These are phyloP conservation scores for Inonotus obliquus DNA, from an alignment of 1,284 basidiomycete species.

Conservation along the genomic window DNA sequence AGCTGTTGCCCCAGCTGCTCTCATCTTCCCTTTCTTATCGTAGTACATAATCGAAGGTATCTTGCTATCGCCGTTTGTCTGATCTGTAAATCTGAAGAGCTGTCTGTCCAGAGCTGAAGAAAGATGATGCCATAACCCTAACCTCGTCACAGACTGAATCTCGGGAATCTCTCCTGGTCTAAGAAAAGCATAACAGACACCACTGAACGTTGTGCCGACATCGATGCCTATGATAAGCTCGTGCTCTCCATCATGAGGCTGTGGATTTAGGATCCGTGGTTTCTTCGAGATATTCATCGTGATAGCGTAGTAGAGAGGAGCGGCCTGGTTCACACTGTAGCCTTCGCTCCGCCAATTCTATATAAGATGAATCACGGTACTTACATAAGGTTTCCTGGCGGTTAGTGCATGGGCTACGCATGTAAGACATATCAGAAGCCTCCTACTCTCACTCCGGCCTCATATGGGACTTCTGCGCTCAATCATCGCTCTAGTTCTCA, in stretches of 20 bases:
- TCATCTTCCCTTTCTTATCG: slow-evolving; percentile 52
- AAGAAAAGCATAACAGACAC: slow-evolving; percentile 2
- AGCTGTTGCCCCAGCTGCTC: slow-evolving; percentile 71
- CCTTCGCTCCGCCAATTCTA: neutral
- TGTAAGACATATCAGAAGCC: too few species aligned
- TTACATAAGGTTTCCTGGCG: neutral
- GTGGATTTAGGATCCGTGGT: neutral
- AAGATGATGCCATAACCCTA: too few species aligned
- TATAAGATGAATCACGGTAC: neutral
- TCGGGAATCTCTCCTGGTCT: neutral
- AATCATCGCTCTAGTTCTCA: too few species aligned
- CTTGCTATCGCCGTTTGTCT: slow-evolving; percentile 69
- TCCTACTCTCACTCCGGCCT: too few species aligned
- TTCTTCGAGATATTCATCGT: neutral
- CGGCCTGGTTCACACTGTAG: neutral
- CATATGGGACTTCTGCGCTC: too few species aligned
- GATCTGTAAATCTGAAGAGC: slow-evolving; percentile 1
- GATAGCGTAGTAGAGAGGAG: neutral
- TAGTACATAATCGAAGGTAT: slow-evolving; percentile 74
- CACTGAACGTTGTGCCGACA: slow-evolving; percentile 11
- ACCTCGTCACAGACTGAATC: neutral
- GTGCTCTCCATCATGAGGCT: neutral
- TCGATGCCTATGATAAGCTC: slow-evolving; percentile 11
- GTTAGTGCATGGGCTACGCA: too few species aligned
- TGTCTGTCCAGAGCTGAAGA: neutral